phyloP scores from a whole-genome alignment of 2,329 filamentous ascomycete species.

The Trichocomaceae sp. region DNA sequence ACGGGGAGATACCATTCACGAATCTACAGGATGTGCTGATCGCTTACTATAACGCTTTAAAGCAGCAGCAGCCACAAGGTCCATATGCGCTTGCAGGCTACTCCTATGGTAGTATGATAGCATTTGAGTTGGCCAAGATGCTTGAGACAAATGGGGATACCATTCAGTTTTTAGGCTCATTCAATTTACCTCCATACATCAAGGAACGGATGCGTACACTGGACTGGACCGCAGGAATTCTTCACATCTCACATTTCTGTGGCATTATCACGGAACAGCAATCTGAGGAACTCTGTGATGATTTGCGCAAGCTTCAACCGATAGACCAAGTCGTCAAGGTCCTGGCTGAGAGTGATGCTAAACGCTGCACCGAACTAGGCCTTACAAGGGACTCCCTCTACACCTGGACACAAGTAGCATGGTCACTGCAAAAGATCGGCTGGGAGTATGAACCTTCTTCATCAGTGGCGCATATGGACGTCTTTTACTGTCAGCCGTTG shows the following conservation, averaged over 20 bases:
- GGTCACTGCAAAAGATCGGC: not conserved
- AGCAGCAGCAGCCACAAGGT: conserved; percentile 40
- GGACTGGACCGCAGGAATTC: conserved; percentile 32
- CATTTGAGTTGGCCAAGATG: conserved; percentile 46
- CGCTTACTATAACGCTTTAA: conserved; percentile 39
- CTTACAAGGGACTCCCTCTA: not conserved
- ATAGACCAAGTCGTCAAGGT: conserved; percentile 13
- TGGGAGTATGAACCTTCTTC: conserved; percentile 12
- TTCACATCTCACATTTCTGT: conserved; percentile 39
- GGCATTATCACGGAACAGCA: conserved; percentile 31
- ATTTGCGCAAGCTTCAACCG: conserved; percentile 14
- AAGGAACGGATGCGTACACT: conserved; percentile 38
- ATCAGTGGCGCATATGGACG: conserved; percentile 31
- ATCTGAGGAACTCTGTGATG: conserved; percentile 13
- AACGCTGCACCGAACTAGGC: not conserved
- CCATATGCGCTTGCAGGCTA: conserved; percentile 51
- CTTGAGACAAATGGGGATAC: conserved; percentile 35
- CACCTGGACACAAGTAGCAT: not conserved
- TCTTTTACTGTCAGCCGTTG: conserved; percentile 2
- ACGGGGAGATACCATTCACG: conserved; percentile 32
- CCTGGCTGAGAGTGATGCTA: conserved; percentile 10
- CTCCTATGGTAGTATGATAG: conserved; percentile 45
- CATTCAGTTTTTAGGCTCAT: conserved; percentile 41
- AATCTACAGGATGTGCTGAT: conserved; percentile 35
- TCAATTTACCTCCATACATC: conserved; percentile 48